Evolutionary conservation across 2,329 filamentous ascomycete species (phyloP), one percentile per base, ranked within the genome.

Genomic region (Albophoma yamanashiensis): DNA sequence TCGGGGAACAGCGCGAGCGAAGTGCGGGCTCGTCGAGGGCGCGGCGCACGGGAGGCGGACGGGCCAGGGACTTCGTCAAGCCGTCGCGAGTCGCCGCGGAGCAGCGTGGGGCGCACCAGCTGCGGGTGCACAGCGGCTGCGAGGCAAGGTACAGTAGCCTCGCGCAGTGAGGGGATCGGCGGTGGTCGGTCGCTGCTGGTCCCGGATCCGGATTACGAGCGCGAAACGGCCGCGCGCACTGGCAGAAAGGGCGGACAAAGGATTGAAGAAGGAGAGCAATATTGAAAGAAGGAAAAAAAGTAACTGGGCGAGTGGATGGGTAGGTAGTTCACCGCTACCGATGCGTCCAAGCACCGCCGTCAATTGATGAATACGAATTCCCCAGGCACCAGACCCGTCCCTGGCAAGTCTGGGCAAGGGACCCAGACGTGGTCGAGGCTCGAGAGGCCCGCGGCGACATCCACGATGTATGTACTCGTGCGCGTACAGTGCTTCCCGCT

Each of bases 121-220:
- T 57, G 55, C 40, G 39, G 55, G 55, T 34, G 55, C 39, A 57
- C 55, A 43, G 39, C 55, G 40, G 15, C 55, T 40, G 39, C 27
- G 47, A 57, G 55, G 15, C 40, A 12, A 57, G 50, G 17, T 31
- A 34, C 27, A 38, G 36, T n/a, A 40, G 55, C 40, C 55, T 57
- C 55, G 55, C 22, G 47, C 43, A 34, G 6, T 11, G 50, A 43
- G 22, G 22, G 47, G 59, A 60, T 60, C 59, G 56, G 62, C 47
- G 47, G 17, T 20, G 56, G 25, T 27, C 27, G 39, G 39, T 43
- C 39, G 39, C 55, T 34, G 55, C 34, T 43, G 55, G 39, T 27
- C 50, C 31, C 47, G 50, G 31, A 36, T 34, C n/a, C 50, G 50
- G 50, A 14, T 22, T 36, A 15, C 50, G 47, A 31, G 6, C 22